phyloP scores from a whole-genome alignment of 768 basidiomycete species.

The Panus rudis region DNA sequence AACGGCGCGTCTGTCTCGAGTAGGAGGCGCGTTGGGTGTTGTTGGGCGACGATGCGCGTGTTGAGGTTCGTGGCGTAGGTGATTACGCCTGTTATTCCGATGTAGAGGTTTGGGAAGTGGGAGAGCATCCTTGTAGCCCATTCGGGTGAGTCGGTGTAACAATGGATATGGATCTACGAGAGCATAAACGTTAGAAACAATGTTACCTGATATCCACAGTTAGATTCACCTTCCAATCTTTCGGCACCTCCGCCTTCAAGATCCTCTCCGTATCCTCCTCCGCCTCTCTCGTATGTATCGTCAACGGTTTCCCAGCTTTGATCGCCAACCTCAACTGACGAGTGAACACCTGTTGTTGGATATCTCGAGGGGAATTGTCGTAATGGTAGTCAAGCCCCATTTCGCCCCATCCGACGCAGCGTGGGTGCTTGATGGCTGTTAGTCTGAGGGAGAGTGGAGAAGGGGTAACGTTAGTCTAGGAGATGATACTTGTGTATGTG shows the following conservation, averaged over 20 bases:
- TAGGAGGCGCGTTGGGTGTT: conserved; percentile 30
- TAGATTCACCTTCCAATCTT: conserved; percentile 50
- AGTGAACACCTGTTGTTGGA: conserved; percentile 60
- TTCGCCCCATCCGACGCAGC: conserved; percentile 85
- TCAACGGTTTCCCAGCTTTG: conserved; percentile 64
- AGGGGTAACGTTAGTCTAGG: neutral
- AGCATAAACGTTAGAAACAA: neutral
- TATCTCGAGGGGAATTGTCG: conserved; percentile 62
- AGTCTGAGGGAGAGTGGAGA: conserved; percentile 53
- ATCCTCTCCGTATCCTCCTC: conserved; percentile 78
- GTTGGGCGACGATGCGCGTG: conserved; percentile 45
- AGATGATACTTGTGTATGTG: neutral
- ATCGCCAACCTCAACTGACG: conserved; percentile 68
- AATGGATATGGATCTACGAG: conserved; percentile 74
- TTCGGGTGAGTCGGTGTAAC: conserved; percentile 77
- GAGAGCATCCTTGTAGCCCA: conserved; percentile 66
- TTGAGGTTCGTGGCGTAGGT: conserved; percentile 72
- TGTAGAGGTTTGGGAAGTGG: conserved; percentile 76
- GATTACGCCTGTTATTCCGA: conserved; percentile 82
- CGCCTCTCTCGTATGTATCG: conserved; percentile 83
- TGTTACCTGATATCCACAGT: neutral
- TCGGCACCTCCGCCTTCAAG: conserved; percentile 68
- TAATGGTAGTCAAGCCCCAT: conserved; percentile 87
- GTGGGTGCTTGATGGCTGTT: conserved; percentile 71
- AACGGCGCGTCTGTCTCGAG: conserved; percentile 86